Evolutionary conservation across 345 rosid species (phyloP), one percentile per base, ranked within the genome.

Genomic region (Syzygium jambos): DNA sequence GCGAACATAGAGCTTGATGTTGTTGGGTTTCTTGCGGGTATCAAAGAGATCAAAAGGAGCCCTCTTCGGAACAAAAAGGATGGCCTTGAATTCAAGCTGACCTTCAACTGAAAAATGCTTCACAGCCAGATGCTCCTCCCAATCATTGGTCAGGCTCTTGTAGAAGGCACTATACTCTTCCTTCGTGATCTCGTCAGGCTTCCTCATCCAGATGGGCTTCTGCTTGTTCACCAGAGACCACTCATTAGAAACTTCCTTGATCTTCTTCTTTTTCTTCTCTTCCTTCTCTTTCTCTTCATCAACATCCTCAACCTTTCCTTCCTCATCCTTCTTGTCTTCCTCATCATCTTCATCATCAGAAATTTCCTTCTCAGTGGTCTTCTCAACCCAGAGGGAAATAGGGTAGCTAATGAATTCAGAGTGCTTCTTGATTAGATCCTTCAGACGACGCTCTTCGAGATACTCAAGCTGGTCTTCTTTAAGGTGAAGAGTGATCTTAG

Each of bases 151-250:
- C 16, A 96, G 89, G 88, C 98, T 96, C 94, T 96, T 96, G 95
- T 96, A 95, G 91, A 96, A 96, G n/a, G 97, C 97, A 87, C 96
- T 90, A 83, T 95, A 96, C 30, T 96, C 98, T 85, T 96, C 98
- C 93, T 96, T 96, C 1, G 86, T 90, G 86, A 96, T 96, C 87
- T 96, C 98, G 89, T 96, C 98, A 1, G 98, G 96, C 85, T 96
- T 96, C 93, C 97, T 95, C 98, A 96, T 94, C 98, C 97, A 96
- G 61, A 96, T 95, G 0, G 98, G 98, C 22, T 96, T 96, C 93
- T 96, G 98, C 91, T 96, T 96, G 94, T 96, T 96, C 53, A 96
- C 93, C 92, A 94, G 88, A 34, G 94, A 92, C 97, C 97, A 96
- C 51, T 96, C 98, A 63, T 96, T 93, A 30, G 97, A 96, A 14